These are phyloP conservation scores for Blastobotrys muscicola DNA, from an alignment of 805 yeast genomes.

Conservation along the genomic window DNA sequence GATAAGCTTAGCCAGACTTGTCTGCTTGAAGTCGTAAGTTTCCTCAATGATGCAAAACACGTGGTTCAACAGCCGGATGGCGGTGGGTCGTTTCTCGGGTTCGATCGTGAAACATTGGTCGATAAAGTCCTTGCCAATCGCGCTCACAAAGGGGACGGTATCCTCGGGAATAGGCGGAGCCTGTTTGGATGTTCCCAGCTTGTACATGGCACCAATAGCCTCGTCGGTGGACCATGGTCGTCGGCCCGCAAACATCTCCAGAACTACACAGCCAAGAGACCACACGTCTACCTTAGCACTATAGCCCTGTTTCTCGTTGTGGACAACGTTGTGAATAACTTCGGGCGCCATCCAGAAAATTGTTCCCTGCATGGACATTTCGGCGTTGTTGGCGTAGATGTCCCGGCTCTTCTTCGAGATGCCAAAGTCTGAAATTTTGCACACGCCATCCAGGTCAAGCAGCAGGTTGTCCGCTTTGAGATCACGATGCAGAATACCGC, in stretches of 20 bases:
- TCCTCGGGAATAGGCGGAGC: conserved; percentile 98
- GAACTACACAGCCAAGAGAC: conserved; percentile 95
- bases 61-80: conserved; percentile 49
- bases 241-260: conserved; percentile 96
- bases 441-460: conserved; percentile 83
- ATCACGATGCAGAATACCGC: conserved; percentile 87
- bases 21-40: conserved; percentile 41
- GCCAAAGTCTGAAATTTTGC: conserved; percentile 95
- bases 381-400: conserved; percentile 83
- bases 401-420: conserved; percentile 80
- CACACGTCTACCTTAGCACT: conserved; percentile 97
- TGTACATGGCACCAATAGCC: conserved; percentile 88
- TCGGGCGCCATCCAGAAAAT: conserved; percentile 99
- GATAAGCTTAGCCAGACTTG: conserved; percentile 49
- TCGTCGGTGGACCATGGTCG: conserved; percentile 97
- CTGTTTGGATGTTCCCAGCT: conserved; percentile 69
- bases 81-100: conserved; percentile 86
- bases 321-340: conserved; percentile 76
- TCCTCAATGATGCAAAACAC: conserved; percentile 37
- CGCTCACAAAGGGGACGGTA: conserved; percentile 52
- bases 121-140: conserved; percentile 59
- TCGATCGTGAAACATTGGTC: conserved; percentile 62
- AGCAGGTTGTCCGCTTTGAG: conserved; percentile 88
- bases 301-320: conserved; percentile 74
- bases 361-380: conserved; percentile 98